Evolutionary conservation across 2,329 filamentous ascomycete species (phyloP), one percentile per base, ranked within the genome.

Genomic region (Macroventuria anomochaeta): DNA sequence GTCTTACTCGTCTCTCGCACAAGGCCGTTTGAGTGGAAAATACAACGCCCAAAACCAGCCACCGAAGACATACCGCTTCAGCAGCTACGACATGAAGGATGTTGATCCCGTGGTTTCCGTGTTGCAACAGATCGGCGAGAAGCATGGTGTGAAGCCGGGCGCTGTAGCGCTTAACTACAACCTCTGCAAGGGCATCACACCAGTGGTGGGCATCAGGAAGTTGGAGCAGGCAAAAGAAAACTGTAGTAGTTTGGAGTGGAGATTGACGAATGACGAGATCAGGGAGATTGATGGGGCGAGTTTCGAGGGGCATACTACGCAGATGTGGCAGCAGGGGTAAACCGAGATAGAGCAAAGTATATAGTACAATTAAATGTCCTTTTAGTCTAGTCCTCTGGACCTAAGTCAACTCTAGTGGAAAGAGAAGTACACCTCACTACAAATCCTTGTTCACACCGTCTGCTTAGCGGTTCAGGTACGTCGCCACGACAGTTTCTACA

Each of bases 131-230:
- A 76, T 78, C 46, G 74, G 72, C 0, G 68, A 73, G 7, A 68
- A 71, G 47, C 68, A 65, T 8, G 69, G 65, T 5, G 71, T 76
- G 12, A 59, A 59, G 15, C 57, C 72, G 13, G 69, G 74, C 21
- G 76, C 77, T 1, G 74, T 80, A 3, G 76, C 77, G 29, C 57
- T 80, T 26, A 80, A 80, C 55, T 80, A 75, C 58, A 74, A 74
- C 8, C 71, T 80, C 25, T 73, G 73, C 41, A 80, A 80, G 63
- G 77, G 77, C 0, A 74, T 75, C 7, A 64, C 78, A 5, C 78
- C 77, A 0, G 57, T 79, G 2, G 75, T 77, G 5, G 77, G 77
- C 0, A 66, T 78, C 3, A 71, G 77, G 37, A 77, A 75, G 37
- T 58, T 67, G 13, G 69, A 72, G n/a, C 77, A 80, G 65, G 76